These are phyloP conservation scores for Pseudodiploospora longispora DNA, from an alignment of 2,329 filamentous ascomycete genomes.

Conservation along the genomic window DNA sequence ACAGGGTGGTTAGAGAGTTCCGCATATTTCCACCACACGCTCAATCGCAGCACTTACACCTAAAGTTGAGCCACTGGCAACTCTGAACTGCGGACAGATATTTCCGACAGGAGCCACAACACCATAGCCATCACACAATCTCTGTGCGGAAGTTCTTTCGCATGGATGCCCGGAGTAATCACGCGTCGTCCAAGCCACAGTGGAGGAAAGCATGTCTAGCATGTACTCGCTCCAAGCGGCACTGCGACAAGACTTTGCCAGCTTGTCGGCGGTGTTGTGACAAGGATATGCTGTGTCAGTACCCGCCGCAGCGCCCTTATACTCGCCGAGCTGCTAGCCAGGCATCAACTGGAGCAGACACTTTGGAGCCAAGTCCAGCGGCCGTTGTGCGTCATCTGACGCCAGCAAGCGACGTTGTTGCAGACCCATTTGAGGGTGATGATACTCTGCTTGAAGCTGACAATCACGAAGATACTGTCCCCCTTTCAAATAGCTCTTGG, in stretches of 20 bases:
- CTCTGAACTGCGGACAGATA: constrained; percentile 6
- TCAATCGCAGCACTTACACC: neutral
- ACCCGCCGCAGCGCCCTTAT: constrained; percentile 11
- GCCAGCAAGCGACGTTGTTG: neutral
- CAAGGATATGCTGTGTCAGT: constrained; percentile 17
- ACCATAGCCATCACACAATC: neutral
- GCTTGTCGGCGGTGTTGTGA: constrained; percentile 24
- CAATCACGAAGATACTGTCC: neutral
- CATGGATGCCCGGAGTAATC: constrained; percentile 1
- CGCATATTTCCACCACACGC: neutral
- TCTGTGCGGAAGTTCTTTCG: neutral
- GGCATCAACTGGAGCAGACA: neutral
- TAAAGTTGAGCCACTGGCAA: neutral
- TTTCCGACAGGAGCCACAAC: neutral
- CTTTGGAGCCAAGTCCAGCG: neutral
- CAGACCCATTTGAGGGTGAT: neutral
- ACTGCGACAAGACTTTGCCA: constrained; percentile 27
- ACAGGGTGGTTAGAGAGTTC: neutral
- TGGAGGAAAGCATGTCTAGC: constrained; percentile 23
- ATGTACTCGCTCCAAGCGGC: constrained; percentile 28
- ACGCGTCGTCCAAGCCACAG: constrained; percentile 11
- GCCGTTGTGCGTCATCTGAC: neutral
- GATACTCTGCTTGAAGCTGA: neutral
- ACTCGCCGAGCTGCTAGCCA: neutral
- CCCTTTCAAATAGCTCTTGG: constrained; percentile 2